A percentile compares a stretch with the other conserved stretches of the same genome.
phyloP scores from a whole-genome alignment of 2,329 filamentous ascomycete species.

The Aspergillus cejpii region DNA sequence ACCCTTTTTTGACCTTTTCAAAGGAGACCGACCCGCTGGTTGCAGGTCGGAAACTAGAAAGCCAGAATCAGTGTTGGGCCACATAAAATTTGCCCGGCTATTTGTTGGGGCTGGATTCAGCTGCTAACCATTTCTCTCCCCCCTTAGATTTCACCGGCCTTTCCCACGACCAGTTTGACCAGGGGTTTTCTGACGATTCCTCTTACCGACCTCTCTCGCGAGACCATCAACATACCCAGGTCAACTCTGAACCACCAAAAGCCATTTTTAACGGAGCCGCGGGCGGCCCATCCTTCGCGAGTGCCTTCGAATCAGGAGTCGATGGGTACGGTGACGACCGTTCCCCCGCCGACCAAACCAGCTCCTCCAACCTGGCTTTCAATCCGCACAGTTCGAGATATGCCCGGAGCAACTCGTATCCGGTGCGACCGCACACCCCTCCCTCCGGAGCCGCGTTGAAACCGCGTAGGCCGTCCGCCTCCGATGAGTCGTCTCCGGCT shows the following conservation, averaged over 20 bases:
- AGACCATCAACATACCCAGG: constrained; percentile 60
- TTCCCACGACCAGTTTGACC: constrained; percentile 50
- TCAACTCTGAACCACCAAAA: constrained; percentile 61
- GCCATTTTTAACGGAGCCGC: constrained; percentile 47
- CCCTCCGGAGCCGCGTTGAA: constrained; percentile 33
- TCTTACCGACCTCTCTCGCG: constrained; percentile 42
- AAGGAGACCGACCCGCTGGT: constrained; percentile 7
- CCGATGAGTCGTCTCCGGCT: constrained; percentile 26
- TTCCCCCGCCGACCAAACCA: constrained; percentile 26
- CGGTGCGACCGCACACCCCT: constrained; percentile 44
- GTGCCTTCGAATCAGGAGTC: constrained; percentile 30
- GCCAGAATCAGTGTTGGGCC: constrained; percentile 3
- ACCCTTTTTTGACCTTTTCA: constrained; percentile 15
- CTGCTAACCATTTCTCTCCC: constrained; percentile 1
- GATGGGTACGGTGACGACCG: constrained; percentile 32
- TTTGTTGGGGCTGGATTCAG: neutral
- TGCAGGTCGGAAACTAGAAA: constrained; percentile 9
- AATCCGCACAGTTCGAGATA: constrained; percentile 35
- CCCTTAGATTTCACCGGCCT: constrained; percentile 32
- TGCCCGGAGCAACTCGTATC: constrained; percentile 46
- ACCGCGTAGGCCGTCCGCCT: constrained; percentile 25
- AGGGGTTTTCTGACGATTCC: constrained; percentile 50
- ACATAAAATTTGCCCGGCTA: constrained; percentile 3
- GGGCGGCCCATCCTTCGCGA: constrained; percentile 28
- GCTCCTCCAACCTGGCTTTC: constrained; percentile 34